Conservation (phyloP, 148 eudicot genomes). For the Rhododendron henanense region DNA sequence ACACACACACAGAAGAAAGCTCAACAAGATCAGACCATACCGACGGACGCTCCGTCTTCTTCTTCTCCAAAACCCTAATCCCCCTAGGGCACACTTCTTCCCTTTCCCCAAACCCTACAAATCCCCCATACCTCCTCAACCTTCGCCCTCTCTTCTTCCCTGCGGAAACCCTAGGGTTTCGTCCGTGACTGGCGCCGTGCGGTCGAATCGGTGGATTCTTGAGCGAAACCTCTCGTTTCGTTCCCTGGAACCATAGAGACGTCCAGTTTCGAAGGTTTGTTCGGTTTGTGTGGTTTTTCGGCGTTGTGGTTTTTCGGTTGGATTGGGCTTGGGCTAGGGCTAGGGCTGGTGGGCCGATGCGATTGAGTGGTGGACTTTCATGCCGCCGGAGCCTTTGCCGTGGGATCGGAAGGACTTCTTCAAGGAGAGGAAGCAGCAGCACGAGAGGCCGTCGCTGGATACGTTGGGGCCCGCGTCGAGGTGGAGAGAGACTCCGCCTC, state of each 20-base stretch:
- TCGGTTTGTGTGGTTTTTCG: neutral
- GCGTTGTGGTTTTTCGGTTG: neutral
- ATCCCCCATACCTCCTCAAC: neutral
- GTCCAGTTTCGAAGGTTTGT: neutral
- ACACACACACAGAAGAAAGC: neutral
- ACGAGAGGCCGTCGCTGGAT: constrained; percentile 31
- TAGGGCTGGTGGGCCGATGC: constrained; percentile 14
- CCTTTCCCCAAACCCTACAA: neutral
- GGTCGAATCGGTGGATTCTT: neutral
- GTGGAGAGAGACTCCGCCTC: constrained; percentile 48
- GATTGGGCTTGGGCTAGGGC: neutral
- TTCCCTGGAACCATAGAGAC: neutral
- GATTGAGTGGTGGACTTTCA: constrained; percentile 36
- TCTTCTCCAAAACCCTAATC: neutral
- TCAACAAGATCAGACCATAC: neutral
- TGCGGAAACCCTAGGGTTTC: neutral
- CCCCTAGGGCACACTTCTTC: neutral
- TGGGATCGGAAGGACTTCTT: constrained; percentile 76
- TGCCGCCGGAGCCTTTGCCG: constrained; percentile 87
- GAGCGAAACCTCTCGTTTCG: neutral
- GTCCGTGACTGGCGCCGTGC: neutral
- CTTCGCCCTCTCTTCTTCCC: neutral
- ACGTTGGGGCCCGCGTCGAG: constrained; percentile 26
- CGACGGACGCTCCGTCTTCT: neutral
- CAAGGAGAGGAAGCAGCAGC: constrained; percentile 48